These are phyloP conservation scores for Hypsizygus marmoreus DNA, from an alignment of 768 basidiomycete genomes.

Conservation along the genomic window DNA sequence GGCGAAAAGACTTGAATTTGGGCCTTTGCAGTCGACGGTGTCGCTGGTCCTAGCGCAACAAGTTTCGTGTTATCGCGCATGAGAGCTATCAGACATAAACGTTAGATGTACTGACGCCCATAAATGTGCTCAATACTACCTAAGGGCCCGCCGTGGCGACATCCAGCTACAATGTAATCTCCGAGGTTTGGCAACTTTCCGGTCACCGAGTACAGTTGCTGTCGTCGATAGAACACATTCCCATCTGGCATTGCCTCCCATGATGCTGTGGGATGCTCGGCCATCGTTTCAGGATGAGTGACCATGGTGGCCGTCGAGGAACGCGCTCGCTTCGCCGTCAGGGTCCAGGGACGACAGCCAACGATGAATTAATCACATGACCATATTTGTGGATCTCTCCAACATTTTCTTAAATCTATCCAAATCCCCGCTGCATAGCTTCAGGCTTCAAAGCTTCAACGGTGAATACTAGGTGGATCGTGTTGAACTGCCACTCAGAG, in stretches of 20 bases:
- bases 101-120: neutral
- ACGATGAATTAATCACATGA: too few species aligned
- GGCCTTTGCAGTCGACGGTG: constrained; percentile 63
- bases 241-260: constrained; percentile 94
- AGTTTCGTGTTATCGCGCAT: constrained; percentile 86
- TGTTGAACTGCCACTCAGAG: too few species aligned
- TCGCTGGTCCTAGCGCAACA: constrained; percentile 64
- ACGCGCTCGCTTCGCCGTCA: constrained; percentile 87
- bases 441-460: too few species aligned
- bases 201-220: constrained; percentile 80
- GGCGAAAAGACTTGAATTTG: constrained; percentile 89
- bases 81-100: constrained; percentile 55
- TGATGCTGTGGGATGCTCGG: constrained; percentile 74
- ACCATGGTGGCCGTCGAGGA: too few species aligned
- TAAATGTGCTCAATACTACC: constrained; percentile 47
- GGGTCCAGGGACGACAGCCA: too few species aligned
- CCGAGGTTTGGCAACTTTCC: constrained; percentile 78
- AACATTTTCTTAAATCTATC: too few species aligned
- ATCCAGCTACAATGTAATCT: constrained; percentile 81
- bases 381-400: too few species aligned
- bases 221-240: constrained; percentile 83
- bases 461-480: too few species aligned
- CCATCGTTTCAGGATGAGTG: constrained; percentile 47
- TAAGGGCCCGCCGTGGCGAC: constrained; percentile 86
- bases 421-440: too few species aligned